Base-by-base conservation (phyloP, 129 eudicot species). In the Centrapalus pauciflorus region DNA sequence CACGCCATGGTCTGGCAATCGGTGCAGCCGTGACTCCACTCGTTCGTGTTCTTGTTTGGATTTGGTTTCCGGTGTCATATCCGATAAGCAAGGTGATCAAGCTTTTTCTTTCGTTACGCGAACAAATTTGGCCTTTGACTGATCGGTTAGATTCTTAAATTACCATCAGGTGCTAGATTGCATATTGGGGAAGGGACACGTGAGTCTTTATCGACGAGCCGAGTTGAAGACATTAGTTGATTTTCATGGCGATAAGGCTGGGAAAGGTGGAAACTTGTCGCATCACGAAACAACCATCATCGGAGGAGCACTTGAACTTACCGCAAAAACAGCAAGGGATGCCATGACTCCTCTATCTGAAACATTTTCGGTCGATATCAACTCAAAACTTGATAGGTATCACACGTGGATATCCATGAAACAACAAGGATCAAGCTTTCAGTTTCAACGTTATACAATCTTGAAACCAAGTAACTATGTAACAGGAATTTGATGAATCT, bases 251-350 rank as follows among this genome's bases (percentile, higher is more conserved):
- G 56, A 77, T 58, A 74, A 84, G 95, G 95, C 95, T 7, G 95
- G 95, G 21, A 86, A 83, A 83, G 95, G 95, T 33, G 89, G 95
- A 29, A 87, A 70, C 29, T 51, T 86, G 52, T 67, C 95, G 7
- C 78, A 48, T 66, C 77, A 86, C 29, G 89, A 86, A 76, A 83
- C 88, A 20, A 83, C 80, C 35, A 86, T 86, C 35, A 86, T 86
- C n/a, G 81, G 84, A 50, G 95, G 95, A 33, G 89, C 89, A 68
- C 83, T 86, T 40, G 95, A 86, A 50, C 82, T 83, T 41, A 77
- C 80, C 35, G 85, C 79, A 60, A 86, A 86, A 80, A 83, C 84
- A 77, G 95, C 89, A 16, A 71, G 67, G 4, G 84, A 86, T 41
- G 95, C 89, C 26, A 86, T 86, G 95, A 86, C 95, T 32, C 81